Conservation (phyloP, 225 moss, liverwort and hornwort genomes). For the Antitrichia curtipendula region DNA sequence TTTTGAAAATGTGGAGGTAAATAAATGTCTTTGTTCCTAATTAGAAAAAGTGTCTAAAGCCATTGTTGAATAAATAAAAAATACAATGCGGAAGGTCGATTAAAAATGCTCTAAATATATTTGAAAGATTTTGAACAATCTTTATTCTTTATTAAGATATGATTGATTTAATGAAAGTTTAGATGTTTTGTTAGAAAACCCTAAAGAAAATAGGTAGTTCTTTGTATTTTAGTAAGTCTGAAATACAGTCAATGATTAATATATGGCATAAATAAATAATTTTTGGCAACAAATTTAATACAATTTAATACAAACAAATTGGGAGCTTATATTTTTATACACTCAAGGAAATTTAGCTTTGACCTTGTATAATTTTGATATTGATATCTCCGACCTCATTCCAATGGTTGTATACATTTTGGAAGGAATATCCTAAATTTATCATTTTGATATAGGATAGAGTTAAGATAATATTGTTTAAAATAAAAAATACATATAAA, state of each 20-base stretch:
- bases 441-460: not conserved
- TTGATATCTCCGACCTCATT: not conserved
- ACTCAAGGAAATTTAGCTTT: not conserved
- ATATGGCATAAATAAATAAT: not conserved
- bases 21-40: not conserved
- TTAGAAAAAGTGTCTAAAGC: not conserved
- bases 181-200: not conserved
- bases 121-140: not conserved
- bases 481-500: not conserved
- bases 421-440: not conserved
- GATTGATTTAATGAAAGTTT: not conserved
- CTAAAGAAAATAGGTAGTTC: not conserved
- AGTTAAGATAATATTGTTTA: not conserved
- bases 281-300: not conserved
- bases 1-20: not conserved
- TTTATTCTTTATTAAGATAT: not conserved
- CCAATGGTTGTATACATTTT: too few relatives aligned
- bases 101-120: not conserved
- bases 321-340: accelerated
- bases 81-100: accelerated
- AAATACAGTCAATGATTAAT: not conserved
- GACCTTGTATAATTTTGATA: not conserved
- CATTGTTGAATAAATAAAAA: not conserved
- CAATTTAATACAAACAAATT: not conserved
- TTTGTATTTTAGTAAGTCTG: not conserved